Evolutionary conservation across 192 early-diverging fungal genomes (phyloP).

Genomic region (Chytriomyces sp.): DNA sequence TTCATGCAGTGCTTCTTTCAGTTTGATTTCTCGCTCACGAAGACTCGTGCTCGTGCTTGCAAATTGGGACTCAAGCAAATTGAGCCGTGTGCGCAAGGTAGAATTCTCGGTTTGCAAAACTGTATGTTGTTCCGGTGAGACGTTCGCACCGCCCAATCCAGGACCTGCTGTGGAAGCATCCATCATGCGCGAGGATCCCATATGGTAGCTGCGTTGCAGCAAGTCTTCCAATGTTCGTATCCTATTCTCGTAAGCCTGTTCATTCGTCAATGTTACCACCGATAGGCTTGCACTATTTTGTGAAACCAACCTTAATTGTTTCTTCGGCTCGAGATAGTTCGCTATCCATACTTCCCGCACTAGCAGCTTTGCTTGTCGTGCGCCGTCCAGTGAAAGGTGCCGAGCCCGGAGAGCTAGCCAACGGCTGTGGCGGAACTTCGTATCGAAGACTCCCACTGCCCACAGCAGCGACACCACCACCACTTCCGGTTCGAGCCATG

Average conservation of each 20-base stretch:
- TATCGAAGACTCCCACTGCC: neutral
- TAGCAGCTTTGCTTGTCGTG: neutral
- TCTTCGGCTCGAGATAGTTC: slow-evolving; percentile 29
- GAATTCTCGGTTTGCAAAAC: slow-evolving; percentile 29
- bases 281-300: too few relatives aligned
- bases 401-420: neutral
- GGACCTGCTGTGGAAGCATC: neutral
- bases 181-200: slow-evolving; percentile 13
- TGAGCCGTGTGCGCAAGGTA: slow-evolving; percentile 10
- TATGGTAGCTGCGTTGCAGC: slow-evolving; percentile 33
- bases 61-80: slow-evolving; percentile 19
- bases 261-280: too few relatives aligned
- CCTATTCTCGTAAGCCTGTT: slow-evolving; percentile 38
- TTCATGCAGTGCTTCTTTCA: slow-evolving; percentile 2
- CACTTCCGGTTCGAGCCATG: neutral
- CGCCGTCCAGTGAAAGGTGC: neutral
- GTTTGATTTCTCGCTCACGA: neutral
- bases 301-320: slow-evolving; percentile 25
- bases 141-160: neutral
- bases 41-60: slow-evolving; percentile 7
- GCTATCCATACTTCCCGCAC: slow-evolving; percentile 17
- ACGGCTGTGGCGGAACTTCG: neutral
- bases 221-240: slow-evolving; percentile 36
- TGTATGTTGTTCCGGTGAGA: too few relatives aligned
- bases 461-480: neutral